phyloP scores from a whole-genome alignment of 805 yeast genomes.

The Candida peoriensis region DNA sequence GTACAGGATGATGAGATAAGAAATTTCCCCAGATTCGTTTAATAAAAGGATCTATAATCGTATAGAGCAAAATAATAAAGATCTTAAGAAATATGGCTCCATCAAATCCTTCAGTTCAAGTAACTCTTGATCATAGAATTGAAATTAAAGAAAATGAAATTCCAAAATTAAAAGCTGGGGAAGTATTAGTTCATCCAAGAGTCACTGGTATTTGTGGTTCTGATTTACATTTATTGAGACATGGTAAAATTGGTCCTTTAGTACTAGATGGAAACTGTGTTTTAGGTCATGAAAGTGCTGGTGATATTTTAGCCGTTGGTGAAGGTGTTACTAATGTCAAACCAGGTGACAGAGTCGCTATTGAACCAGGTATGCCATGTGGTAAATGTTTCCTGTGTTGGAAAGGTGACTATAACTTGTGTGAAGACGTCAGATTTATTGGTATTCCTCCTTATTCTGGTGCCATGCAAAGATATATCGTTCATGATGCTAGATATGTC shows the following conservation, averaged over 20 bases:
- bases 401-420: slow-evolving; percentile 37
- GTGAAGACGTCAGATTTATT: slow-evolving; percentile 33
- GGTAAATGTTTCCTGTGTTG: slow-evolving; percentile 32
- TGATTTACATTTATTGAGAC: slow-evolving; percentile 64
- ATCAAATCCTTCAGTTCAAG: slow-evolving; percentile 19
- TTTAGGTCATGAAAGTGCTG: slow-evolving; percentile 43
- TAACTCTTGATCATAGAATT: slow-evolving; percentile 18
- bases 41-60: too few species aligned
- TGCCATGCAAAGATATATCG: slow-evolving; percentile 33
- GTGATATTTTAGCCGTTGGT: slow-evolving; percentile 45
- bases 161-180: slow-evolving; percentile 13
- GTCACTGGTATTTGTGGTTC: slow-evolving; percentile 76
- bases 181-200: slow-evolving; percentile 25
- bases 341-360: slow-evolving; percentile 43
- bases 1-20: too few species aligned
- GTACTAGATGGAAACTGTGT: slow-evolving; percentile 30
- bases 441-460: slow-evolving; percentile 36
- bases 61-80: too few species aligned
- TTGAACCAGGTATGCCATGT: slow-evolving; percentile 55
- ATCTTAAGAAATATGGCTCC: slow-evolving; percentile 2
- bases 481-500: slow-evolving; percentile 29
- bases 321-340: slow-evolving; percentile 39
- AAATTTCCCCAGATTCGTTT: too few species aligned
- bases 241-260: slow-evolving; percentile 56
- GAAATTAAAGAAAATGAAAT: slow-evolving; percentile 13